Base-by-base conservation (phyloP, 495 filamentous ascomycete species). In the Podospora didyma region DNA sequence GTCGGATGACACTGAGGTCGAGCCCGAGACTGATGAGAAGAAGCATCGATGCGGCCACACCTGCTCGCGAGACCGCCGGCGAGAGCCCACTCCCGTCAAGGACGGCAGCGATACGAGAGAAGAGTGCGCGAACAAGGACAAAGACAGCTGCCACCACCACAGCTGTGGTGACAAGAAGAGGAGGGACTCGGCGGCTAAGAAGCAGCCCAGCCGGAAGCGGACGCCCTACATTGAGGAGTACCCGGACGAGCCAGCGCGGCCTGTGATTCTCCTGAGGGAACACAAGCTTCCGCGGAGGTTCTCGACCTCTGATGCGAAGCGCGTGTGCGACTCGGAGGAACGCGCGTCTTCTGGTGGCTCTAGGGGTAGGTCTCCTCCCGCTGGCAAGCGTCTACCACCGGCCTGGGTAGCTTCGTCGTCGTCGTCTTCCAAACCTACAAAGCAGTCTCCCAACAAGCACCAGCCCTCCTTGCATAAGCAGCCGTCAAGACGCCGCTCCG, bases 161-260 rank as follows among this genome's bases (percentile, higher is more conserved):
- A 49, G 46, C 39, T 46, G 23, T 10, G 37, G 24, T 16, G 19
- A 17, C 12, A 44, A 44, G 16, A 60, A 48, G 45, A 64, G 53
- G 39, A 52, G 34, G 20, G 23, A 14, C 4, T 20, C 51, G 17
- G 3, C 19, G 9, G 28, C 17, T 19, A 51, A 41, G 28, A 54
- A 26, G 37, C 46, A 9, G 17, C 17, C 17, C 21, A 45, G 31
- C 20, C 46, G 48, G 19, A 58, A 45, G 39, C 52, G 41, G 50
- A 58, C 49, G 26, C 66, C 66, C n/a, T 69, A 69, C 44, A 63
- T 69, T 31, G 66, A 69, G 44, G 66, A 69, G 26, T 69, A 69
- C 57, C 66, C 66, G 5, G 60, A 63, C 9, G 58, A 62, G 19
- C 16, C 42, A 2, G 49, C 41, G 23, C 54, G 61, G 9, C 66